phyloP scores from a whole-genome alignment of 306 rosid genomes.

The Prunus davidiana region DNA sequence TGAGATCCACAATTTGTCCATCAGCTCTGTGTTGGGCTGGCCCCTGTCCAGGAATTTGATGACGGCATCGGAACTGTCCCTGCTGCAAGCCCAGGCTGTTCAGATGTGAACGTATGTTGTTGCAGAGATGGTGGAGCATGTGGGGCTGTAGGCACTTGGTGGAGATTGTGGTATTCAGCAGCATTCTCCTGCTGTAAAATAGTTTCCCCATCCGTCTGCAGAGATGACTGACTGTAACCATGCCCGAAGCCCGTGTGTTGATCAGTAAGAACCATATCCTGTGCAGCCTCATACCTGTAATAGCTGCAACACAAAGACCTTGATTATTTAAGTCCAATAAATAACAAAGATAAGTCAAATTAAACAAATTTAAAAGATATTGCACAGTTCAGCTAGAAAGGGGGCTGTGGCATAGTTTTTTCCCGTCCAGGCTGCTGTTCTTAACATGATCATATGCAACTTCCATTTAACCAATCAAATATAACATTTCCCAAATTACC shows the following conservation, averaged over 20 bases:
- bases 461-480: not conserved
- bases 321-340: not conserved
- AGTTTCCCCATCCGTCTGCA: not conserved
- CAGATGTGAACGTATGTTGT: not conserved
- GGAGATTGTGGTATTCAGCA: not conserved
- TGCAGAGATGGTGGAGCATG: not conserved
- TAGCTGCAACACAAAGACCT: not conserved
- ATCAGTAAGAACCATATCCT: not conserved
- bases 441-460: constrained; percentile 11
- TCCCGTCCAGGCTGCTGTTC: not conserved
- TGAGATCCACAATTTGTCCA: not conserved
- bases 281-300: constrained; percentile 1
- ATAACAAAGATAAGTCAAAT: not conserved
- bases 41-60: not conserved
- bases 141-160: constrained; percentile 1
- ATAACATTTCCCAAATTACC: not conserved
- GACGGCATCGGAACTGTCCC: not conserved
- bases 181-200: not conserved
- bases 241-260: not conserved
- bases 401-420: not conserved
- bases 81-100: not conserved
- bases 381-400: not conserved
- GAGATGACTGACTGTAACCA: constrained; percentile 1
- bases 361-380: not conserved
- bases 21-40: not conserved